These are phyloP conservation scores for Candida krabiensis DNA, from an alignment of 805 yeast species.

Conservation along the genomic window DNA sequence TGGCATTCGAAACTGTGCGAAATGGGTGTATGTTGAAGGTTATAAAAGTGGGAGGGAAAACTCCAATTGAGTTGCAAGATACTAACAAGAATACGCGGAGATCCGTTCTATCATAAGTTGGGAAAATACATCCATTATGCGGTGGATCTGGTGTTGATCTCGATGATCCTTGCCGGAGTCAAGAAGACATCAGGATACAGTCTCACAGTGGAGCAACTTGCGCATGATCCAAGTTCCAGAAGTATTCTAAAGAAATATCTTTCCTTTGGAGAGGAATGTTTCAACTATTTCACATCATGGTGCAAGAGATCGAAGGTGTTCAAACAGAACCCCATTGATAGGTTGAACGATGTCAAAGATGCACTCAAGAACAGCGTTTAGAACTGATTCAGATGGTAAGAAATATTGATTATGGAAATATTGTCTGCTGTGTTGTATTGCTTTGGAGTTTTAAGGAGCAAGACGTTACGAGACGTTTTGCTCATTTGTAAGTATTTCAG, in stretches of 20 bases:
- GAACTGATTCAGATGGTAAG: too few species aligned
- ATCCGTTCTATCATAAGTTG: too few species aligned
- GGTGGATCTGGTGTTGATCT: conserved; percentile 72
- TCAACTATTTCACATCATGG: conserved; percentile 45
- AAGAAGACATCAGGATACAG: conserved; percentile 77
- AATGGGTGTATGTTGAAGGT: too few species aligned
- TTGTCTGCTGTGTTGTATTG: too few species aligned
- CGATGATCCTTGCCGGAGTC: conserved; percentile 83
- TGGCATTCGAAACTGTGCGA: too few species aligned
- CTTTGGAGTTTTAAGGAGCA: too few species aligned
- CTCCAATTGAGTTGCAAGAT: conserved; percentile 1
- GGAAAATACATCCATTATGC: conserved; percentile 72
- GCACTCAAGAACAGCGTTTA: conserved; percentile 31
- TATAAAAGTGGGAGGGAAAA: conserved; percentile 13
- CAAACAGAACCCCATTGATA: conserved; percentile 34
- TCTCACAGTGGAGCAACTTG: conserved; percentile 30
- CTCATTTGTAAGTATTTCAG: too few species aligned
- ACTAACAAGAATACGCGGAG: too few species aligned
- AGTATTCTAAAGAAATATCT: conserved; percentile 49
- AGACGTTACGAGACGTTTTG: too few species aligned
- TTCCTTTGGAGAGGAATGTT: conserved; percentile 60
- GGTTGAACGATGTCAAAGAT: conserved; percentile 29
- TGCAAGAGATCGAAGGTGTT: conserved; percentile 53
- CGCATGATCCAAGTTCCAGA: conserved; percentile 45
- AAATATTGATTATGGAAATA: too few species aligned